These are phyloP conservation scores for Naganishia randhawae DNA, from an alignment of 768 basidiomycete species.

Conservation along the genomic window DNA sequence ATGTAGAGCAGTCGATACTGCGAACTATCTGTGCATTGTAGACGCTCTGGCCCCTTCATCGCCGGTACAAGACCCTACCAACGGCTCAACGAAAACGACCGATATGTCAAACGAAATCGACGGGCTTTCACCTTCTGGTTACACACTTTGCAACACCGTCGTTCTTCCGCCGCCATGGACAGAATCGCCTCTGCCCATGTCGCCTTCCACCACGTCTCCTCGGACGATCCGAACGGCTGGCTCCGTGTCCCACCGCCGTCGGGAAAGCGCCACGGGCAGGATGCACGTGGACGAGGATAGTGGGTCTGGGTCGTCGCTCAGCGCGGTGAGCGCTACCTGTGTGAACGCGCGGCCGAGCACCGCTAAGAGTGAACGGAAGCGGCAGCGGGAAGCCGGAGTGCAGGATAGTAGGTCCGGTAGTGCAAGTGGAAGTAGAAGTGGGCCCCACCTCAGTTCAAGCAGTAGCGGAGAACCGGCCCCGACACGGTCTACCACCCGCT, in stretches of 20 bases:
- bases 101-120: background rate
- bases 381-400: background rate
- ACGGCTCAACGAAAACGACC: constrained; percentile 7
- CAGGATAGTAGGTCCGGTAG: no score
- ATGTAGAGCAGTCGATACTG: background rate
- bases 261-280: background rate
- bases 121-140: background rate
- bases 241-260: background rate
- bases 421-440: background rate
- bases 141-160: background rate
- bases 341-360: background rate
- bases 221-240: background rate
- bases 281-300: background rate
- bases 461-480: background rate
- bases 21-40: background rate
- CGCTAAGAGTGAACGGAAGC: background rate
- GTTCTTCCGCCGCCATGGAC: background rate
- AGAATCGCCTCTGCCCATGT: background rate
- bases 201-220: background rate
- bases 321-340: no score
- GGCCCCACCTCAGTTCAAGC: background rate
- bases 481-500: background rate
- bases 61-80: background rate
- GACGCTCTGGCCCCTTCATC: constrained; percentile 12
- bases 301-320: background rate